Conservation (phyloP, 257 asterid genomes). For the Solanum habrochaites region DNA sequence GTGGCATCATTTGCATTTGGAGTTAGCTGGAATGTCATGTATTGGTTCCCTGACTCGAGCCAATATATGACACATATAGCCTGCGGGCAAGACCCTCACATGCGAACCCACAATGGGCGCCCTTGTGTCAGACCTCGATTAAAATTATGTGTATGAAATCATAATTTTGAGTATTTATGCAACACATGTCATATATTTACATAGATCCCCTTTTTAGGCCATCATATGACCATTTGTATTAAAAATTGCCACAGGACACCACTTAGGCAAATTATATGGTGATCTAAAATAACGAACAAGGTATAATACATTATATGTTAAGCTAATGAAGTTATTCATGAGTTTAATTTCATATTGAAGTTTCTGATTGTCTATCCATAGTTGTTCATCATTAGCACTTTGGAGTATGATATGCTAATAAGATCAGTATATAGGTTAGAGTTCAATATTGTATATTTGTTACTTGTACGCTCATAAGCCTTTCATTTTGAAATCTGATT, state of each 20-base stretch:
- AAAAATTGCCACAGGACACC: background rate
- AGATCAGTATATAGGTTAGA: too few species aligned
- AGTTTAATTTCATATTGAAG: too few species aligned
- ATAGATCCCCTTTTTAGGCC: background rate
- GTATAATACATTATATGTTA: background rate
- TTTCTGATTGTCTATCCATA: too few species aligned
- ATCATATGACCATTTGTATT: background rate
- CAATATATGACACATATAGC: background rate
- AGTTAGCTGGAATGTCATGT: background rate
- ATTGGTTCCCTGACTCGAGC: background rate
- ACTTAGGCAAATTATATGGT: background rate
- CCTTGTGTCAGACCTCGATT: too few species aligned
- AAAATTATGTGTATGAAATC: background rate
- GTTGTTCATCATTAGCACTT: too few species aligned
- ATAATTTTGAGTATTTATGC: background rate
- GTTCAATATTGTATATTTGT: too few species aligned
- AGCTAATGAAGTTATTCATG: too few species aligned
- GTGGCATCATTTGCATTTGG: background rate
- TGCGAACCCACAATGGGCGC: background rate
- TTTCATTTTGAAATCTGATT: too few species aligned
- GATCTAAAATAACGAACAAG: background rate
- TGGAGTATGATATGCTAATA: too few species aligned
- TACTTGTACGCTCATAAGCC: too few species aligned
- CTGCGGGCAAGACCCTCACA: background rate
- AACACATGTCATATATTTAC: background rate